phyloP scores from a whole-genome alignment of 257 asterid species.

The Plantago ovata region DNA sequence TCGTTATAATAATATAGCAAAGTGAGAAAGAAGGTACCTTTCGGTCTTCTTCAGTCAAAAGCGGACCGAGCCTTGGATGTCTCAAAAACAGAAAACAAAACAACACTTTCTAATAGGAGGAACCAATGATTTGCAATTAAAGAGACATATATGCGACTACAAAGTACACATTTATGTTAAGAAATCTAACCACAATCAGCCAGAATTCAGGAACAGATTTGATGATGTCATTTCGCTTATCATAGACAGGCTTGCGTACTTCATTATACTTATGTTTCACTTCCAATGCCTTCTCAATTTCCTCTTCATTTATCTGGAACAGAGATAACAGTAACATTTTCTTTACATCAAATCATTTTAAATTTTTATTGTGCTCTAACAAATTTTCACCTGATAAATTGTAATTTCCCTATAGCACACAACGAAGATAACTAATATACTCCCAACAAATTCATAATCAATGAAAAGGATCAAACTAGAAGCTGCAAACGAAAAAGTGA shows the following conservation, averaged over 20 bases:
- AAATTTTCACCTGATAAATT: too few relatives aligned
- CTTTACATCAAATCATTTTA: neutral
- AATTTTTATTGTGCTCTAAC: constrained; percentile 15
- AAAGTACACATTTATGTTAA: constrained; percentile 2
- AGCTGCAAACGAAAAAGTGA: too few relatives aligned
- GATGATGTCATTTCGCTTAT: constrained; percentile 66
- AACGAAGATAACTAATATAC: too few relatives aligned
- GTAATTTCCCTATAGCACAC: too few relatives aligned
- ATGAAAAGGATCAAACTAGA: too few relatives aligned
- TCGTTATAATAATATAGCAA: constrained; percentile 10
- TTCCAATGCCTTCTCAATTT: constrained; percentile 88
- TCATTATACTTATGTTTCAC: constrained; percentile 84
- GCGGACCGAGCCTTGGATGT: constrained; percentile 88
- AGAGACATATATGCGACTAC: neutral
- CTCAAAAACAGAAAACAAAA: constrained; percentile 64
- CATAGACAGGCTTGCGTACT: constrained; percentile 82
- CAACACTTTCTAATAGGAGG: constrained; percentile 8
- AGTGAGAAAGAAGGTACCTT: constrained; percentile 45
- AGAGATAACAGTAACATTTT: constrained; percentile 13
- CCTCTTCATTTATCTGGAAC: constrained; percentile 88
- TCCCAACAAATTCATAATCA: too few relatives aligned
- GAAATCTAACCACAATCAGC: constrained; percentile 80
- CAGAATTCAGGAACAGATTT: constrained; percentile 89
- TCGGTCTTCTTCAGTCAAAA: constrained; percentile 89
- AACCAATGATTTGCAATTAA: constrained; percentile 8